These are phyloP conservation scores for Citropsis articulata DNA, from an alignment of 345 rosid genomes.

Conservation along the genomic window DNA sequence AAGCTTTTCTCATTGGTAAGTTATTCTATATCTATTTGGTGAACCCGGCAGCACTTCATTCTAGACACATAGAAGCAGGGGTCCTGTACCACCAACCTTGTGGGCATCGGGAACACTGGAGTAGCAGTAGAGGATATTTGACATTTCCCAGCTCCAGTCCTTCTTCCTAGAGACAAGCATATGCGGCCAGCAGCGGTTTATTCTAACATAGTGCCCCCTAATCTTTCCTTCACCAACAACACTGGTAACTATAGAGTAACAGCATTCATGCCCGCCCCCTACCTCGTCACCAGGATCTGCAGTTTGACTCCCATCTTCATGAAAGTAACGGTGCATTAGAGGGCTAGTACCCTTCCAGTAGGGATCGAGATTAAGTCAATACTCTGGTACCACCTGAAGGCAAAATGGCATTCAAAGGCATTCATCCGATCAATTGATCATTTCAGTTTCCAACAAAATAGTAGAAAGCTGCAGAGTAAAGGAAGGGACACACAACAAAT, in stretches of 20 bases:
- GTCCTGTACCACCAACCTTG: conserved; percentile 52
- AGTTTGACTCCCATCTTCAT: conserved; percentile 58
- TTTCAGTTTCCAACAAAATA: too few species aligned
- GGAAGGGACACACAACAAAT: too few species aligned
- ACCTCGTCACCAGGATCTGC: conserved; percentile 55
- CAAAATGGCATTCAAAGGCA: background rate
- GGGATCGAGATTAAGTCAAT: conserved; percentile 60
- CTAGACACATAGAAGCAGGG: conserved; percentile 7
- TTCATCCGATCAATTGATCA: too few species aligned
- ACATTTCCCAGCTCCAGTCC: conserved; percentile 76
- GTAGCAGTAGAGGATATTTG: conserved; percentile 44
- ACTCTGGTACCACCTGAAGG: conserved; percentile 49
- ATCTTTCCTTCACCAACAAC: conserved; percentile 38
- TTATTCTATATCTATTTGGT: too few species aligned
- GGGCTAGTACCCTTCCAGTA: conserved; percentile 51
- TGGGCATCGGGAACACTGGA: conserved; percentile 45
- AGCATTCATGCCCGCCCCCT: conserved; percentile 71
- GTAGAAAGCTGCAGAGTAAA: background rate
- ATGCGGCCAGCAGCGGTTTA: conserved; percentile 48
- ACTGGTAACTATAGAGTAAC: conserved; percentile 44
- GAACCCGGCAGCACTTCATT: too few species aligned
- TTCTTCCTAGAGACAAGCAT: conserved; percentile 42
- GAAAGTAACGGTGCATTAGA: conserved; percentile 55
- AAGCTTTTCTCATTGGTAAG: too few species aligned
- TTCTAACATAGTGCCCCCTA: conserved; percentile 56